Conservation (phyloP, 179 eudicot genomes). For the Amaranthus tricolor region DNA sequence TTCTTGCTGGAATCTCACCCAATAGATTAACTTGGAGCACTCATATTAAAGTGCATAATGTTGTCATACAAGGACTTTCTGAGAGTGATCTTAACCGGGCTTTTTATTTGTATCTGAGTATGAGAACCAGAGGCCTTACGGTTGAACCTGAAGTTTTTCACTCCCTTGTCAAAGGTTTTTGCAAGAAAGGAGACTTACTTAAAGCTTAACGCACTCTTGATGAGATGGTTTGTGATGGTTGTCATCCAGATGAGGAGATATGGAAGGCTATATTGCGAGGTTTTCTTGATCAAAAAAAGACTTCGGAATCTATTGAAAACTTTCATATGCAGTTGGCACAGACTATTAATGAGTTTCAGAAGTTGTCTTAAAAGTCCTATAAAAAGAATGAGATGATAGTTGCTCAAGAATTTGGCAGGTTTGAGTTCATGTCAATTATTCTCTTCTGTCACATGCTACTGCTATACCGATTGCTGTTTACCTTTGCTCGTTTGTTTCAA, state of each 20-base stretch:
- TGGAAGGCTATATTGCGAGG: slow-evolving; percentile 54
- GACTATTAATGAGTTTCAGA: slow-evolving; percentile 24
- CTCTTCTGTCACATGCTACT: background rate
- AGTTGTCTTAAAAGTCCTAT: slow-evolving; percentile 8
- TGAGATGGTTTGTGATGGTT: slow-evolving; percentile 87
- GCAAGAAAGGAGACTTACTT: slow-evolving; percentile 63
- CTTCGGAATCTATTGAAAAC: slow-evolving; percentile 44
- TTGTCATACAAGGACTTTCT: slow-evolving; percentile 69
- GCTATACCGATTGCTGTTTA: slow-evolving; percentile 20
- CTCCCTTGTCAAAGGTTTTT: slow-evolving; percentile 45
- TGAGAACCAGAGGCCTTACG: slow-evolving; percentile 73
- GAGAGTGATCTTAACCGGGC: slow-evolving; percentile 51
- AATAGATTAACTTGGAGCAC: slow-evolving; percentile 78
- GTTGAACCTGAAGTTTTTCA: slow-evolving; percentile 61
- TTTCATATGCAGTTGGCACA: slow-evolving; percentile 33
- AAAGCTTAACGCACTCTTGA: slow-evolving; percentile 55
- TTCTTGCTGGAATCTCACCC: slow-evolving; percentile 68
- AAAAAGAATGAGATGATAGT: background rate
- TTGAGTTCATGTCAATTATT: background rate
- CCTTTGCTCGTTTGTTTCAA: background rate
- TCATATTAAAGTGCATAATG: slow-evolving; percentile 65
- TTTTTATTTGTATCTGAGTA: slow-evolving; percentile 63
- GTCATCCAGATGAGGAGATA: slow-evolving; percentile 59
- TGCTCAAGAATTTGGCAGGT: background rate
- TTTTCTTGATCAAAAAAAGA: slow-evolving; percentile 51